phyloP scores from a whole-genome alignment of 805 yeast genomes.

The Yamadazyma scolyti region DNA sequence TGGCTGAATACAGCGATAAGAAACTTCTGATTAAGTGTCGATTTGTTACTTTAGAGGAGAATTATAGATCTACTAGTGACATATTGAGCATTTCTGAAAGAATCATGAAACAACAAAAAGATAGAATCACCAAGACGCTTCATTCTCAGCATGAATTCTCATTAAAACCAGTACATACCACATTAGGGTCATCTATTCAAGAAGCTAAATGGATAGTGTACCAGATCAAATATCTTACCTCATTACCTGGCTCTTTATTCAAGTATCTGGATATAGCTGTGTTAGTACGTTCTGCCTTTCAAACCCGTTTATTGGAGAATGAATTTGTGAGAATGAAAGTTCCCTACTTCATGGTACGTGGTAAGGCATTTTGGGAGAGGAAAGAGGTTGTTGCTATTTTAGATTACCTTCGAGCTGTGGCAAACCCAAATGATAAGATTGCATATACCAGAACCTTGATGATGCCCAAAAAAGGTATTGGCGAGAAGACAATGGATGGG shows the following conservation, averaged over 20 bases:
- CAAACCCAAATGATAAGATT: slow-evolving; percentile 54
- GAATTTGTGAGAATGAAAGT: slow-evolving; percentile 52
- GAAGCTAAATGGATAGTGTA: slow-evolving; percentile 61
- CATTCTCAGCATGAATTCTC: slow-evolving; percentile 42
- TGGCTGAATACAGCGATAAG: slow-evolving; percentile 42
- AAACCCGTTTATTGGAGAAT: slow-evolving; percentile 61
- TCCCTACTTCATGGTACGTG: slow-evolving; percentile 68
- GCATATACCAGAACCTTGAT: slow-evolving; percentile 58
- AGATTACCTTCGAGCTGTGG: slow-evolving; percentile 61
- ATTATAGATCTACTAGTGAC: slow-evolving; percentile 74
- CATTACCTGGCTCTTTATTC: slow-evolving; percentile 41
- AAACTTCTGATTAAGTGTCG: slow-evolving; percentile 14
- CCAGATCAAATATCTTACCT: slow-evolving; percentile 48
- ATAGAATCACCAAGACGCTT: slow-evolving; percentile 42
- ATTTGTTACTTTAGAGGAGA: slow-evolving; percentile 51
- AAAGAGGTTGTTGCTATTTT: slow-evolving; percentile 62
- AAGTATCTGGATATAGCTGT: slow-evolving; percentile 64
- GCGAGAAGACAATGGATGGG: slow-evolving; percentile 45
- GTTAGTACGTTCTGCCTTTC: slow-evolving; percentile 61
- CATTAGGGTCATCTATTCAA: slow-evolving; percentile 35
- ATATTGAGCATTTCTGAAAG: slow-evolving; percentile 63
- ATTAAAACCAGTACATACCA: slow-evolving; percentile 45
- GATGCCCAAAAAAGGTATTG: slow-evolving; percentile 66
- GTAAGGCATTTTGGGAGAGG: slow-evolving; percentile 76
- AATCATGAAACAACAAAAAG: slow-evolving; percentile 58